Percentiles rank a stretch among this genome's conserved stretches.
These are phyloP conservation scores for Pisolithus orientalis DNA, from an alignment of 768 basidiomycete species.

Conservation along the genomic window DNA sequence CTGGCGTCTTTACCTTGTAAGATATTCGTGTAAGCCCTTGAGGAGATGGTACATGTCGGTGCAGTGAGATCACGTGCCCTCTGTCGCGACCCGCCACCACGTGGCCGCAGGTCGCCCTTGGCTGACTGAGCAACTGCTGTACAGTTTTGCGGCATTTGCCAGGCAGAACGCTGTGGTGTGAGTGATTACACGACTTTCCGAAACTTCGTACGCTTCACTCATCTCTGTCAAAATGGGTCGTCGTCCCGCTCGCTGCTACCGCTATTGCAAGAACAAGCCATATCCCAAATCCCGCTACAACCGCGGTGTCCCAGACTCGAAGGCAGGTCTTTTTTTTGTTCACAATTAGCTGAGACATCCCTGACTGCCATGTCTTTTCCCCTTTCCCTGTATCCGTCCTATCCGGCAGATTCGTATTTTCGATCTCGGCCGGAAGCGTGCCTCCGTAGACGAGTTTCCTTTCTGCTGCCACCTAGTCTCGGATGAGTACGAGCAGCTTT, in stretches of 20 bases:
- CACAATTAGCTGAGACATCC: background rate
- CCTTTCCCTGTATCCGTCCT: background rate
- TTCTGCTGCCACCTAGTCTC: constrained; percentile 96
- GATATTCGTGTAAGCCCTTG: constrained; percentile 84
- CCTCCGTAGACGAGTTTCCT: constrained; percentile 95
- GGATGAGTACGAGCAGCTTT: constrained; percentile 96
- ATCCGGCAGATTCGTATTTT: constrained; percentile 85
- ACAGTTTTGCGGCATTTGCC: background rate
- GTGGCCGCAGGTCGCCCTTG: background rate
- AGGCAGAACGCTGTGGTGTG: background rate
- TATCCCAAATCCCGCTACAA: constrained; percentile 95
- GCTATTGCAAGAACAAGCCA: constrained; percentile 99
- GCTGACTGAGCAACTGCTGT: background rate
- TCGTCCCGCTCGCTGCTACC: constrained; percentile 96
- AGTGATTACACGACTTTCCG: background rate
- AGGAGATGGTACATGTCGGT: constrained; percentile 84
- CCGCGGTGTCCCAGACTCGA: constrained; percentile 97
- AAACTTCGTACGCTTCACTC: background rate
- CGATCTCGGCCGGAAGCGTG: constrained; percentile 93
- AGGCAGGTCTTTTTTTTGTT: constrained; percentile 39
- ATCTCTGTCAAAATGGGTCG: constrained; percentile 65
- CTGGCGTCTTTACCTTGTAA: constrained; percentile 56
- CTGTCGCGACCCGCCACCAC: too few species aligned
- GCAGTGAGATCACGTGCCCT: background rate
- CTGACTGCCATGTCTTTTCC: background rate